A percentile compares a stretch with the other conserved stretches of the same genome.
Conservation (phyloP, 2,329 filamentous ascomycete genomes). For the Penicillium decumbens region DNA sequence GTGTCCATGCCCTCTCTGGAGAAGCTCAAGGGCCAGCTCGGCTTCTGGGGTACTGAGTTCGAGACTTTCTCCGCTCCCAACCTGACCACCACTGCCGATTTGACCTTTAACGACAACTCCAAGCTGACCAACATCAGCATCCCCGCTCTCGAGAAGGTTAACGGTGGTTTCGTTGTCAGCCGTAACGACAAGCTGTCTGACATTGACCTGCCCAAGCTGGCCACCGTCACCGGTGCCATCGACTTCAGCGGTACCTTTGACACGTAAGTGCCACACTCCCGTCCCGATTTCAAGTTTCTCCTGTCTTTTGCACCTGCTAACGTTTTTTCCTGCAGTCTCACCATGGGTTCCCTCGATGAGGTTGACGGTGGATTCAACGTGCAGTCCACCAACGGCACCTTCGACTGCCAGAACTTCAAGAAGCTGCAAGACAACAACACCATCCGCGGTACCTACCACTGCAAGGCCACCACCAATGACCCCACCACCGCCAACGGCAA, state of each 20-base stretch:
- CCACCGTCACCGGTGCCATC: constrained; percentile 71
- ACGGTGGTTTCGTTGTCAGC: constrained; percentile 76
- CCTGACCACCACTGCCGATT: constrained; percentile 47
- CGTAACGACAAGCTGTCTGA: constrained; percentile 75
- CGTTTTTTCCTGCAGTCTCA: constrained; percentile 52
- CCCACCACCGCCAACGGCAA: constrained; percentile 34
- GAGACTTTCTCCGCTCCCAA: constrained; percentile 44
- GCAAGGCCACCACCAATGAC: constrained; percentile 36
- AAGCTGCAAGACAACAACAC: constrained; percentile 36
- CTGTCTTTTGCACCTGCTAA: constrained; percentile 30
- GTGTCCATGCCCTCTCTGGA: constrained; percentile 69
- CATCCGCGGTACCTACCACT: constrained; percentile 48
- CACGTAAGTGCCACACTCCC: constrained; percentile 55
- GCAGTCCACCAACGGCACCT: constrained; percentile 58
- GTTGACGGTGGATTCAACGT: constrained; percentile 70
- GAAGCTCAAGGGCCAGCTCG: constrained; percentile 70
- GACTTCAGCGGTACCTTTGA: constrained; percentile 81
- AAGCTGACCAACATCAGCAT: constrained; percentile 69
- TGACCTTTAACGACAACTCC: constrained; percentile 56
- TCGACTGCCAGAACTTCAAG: constrained; percentile 55
- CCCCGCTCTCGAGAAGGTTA: constrained; percentile 62
- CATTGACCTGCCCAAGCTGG: constrained; percentile 64
- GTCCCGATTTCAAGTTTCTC: no score
- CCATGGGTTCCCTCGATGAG: constrained; percentile 61
- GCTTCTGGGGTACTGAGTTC: constrained; percentile 71